Base-by-base conservation (phyloP, 306 rosid species). In the Boehmeria nivea region DNA sequence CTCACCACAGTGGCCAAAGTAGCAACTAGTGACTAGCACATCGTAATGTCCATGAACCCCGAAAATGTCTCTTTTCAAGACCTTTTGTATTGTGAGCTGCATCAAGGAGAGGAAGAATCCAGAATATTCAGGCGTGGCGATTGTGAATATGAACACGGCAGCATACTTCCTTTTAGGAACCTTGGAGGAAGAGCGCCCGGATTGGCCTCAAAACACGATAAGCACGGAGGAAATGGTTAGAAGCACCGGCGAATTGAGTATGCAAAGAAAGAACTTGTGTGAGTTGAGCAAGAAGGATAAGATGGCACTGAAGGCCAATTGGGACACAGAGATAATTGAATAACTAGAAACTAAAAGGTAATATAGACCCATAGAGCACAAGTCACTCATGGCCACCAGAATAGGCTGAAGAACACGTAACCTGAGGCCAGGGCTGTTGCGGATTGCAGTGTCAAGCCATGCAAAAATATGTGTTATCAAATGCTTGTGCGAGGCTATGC, bases 251-350 rank as follows among this genome's bases (percentile, higher is more conserved):
- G 53, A 48, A 14, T 48, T 48, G 53, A 48, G n/a, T 22, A 48
- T 20, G 20, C 19, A 48, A 48, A 26, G 53, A 21, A 26, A 18
- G 53, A 48, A 22, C 53, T 48, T 48, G 13, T 44, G 49, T 16
- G 49, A 44, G 22, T 44, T 16, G 49, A 44, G 18, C 8, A 44
- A 18, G 49, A 18, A 44, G 11, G 49, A 44, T 18, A 44, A 44
- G 23, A 74, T 14, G 23, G 81, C 84, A 52, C 44, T 78, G 64
- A 71, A 78, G 23, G 75, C 73, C 44, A 66, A 70, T 12, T 64
- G 74, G 13, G 79, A 63, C 25, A 66, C 51, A 40, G 62, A 28
- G 13, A 71, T 44, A 21, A 74, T 63, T 12, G 74, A 52, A 60
- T 26, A 74, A 18, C 74, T 74, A 23, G 79, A 74, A 12, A 68